These are phyloP conservation scores for Fagopyrum esculentum DNA, from an alignment of 148 eudicot species.

Conservation along the genomic window DNA sequence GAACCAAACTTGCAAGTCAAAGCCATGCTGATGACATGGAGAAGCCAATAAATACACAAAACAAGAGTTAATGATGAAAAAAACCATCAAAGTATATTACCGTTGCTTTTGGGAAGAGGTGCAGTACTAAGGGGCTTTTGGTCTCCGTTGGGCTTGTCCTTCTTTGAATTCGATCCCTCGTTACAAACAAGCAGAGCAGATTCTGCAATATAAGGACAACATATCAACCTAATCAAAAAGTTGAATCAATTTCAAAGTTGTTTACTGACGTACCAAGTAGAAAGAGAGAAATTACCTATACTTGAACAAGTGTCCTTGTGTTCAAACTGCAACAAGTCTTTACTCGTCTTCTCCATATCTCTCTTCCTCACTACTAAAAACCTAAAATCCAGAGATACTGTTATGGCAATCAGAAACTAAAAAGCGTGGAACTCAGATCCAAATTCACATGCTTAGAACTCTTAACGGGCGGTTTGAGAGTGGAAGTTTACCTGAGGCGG, in stretches of 20 bases:
- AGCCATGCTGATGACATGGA: neutral
- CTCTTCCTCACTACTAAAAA: constrained; percentile 10
- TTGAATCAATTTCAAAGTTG: neutral
- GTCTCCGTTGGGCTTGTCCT: constrained; percentile 20
- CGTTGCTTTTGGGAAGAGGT: constrained; percentile 56
- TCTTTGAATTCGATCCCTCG: constrained; percentile 19
- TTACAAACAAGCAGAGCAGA: constrained; percentile 43
- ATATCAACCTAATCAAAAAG: neutral
- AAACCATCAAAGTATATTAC: constrained; percentile 17
- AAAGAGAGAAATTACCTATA: constrained; percentile 19
- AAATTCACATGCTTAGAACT: too few relatives aligned
- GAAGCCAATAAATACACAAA: neutral
- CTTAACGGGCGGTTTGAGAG: too few relatives aligned
- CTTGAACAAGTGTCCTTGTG: constrained; percentile 28
- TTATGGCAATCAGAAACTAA: too few relatives aligned
- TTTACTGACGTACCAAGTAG: neutral
- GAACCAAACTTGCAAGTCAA: constrained; percentile 2
- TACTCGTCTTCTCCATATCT: constrained; percentile 42
- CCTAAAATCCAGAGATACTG: neutral
- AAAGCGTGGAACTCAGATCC: too few relatives aligned
- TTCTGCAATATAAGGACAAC: constrained; percentile 26
- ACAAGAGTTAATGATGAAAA: neutral
- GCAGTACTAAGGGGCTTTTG: constrained; percentile 24
- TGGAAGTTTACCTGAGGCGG: too few relatives aligned
- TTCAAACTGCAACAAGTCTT: constrained; percentile 47